phyloP scores from a whole-genome alignment of 129 eudicot species.

The Heracleum sosnowskyi region DNA sequence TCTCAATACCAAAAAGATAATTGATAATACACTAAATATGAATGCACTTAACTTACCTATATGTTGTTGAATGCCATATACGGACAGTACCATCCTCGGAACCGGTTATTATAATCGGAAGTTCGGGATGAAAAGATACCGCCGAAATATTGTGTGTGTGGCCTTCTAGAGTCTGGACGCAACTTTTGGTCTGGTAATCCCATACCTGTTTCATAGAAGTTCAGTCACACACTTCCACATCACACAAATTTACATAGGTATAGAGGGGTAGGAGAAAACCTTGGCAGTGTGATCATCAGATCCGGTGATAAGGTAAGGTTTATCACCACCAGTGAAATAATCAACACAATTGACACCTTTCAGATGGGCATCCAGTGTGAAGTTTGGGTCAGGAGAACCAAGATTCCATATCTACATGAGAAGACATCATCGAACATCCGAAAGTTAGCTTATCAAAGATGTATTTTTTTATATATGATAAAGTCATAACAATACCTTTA shows the following conservation, averaged over 20 bases:
- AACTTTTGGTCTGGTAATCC: constrained; percentile 59
- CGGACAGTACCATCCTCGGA: constrained; percentile 61
- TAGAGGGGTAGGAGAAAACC: constrained; percentile 24
- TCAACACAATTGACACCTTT: constrained; percentile 84
- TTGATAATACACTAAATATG: background rate
- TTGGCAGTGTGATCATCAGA: constrained; percentile 89
- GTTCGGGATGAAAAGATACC: constrained; percentile 64
- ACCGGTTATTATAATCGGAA: constrained; percentile 71
- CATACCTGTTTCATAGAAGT: constrained; percentile 43
- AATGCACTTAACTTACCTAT: constrained; percentile 24
- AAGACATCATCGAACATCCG: constrained; percentile 7
- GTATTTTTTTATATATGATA: background rate
- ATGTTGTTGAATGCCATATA: constrained; percentile 48
- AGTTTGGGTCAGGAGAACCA: constrained; percentile 61
- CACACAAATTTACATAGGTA: constrained; percentile 5
- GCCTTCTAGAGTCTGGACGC: constrained; percentile 75
- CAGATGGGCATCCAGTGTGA: constrained; percentile 59
- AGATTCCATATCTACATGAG: constrained; percentile 61
- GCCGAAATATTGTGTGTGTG: constrained; percentile 78
- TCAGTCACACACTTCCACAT: background rate
- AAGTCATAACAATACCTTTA: constrained; percentile 37
- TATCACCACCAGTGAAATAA: constrained; percentile 62
- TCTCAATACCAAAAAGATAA: background rate
- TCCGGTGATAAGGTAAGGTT: constrained; percentile 59
- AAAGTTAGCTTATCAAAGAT: constrained; percentile 5